Base-by-base conservation (phyloP, 768 basidiomycete species). In the Rhodotorula diobovata region DNA sequence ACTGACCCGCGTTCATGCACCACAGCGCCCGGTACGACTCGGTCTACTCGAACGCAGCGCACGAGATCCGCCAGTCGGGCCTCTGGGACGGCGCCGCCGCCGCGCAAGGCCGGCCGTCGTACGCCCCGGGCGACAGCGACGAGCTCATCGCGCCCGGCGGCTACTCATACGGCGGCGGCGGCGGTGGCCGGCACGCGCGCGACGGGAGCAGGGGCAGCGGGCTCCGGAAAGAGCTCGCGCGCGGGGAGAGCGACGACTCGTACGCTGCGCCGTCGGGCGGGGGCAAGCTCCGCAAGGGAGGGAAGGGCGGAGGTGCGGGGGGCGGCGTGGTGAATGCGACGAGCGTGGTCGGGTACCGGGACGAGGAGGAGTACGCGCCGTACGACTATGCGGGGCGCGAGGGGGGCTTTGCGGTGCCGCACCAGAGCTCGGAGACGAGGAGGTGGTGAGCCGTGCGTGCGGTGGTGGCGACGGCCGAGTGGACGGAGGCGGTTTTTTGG, bases 31-130 rank as follows among this genome's bases (percentile, higher is more conserved):
- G 61, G 32, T 75, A 75, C 71, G 59, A 75, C 62, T 63, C 65
- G 21, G 74, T 75, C 54, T 69, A 70, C 63, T 72, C 70, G 25
- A 45, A 57, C 45, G 74, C 71, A 2, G 65, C 62, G 4, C 63
- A 75, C 35, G 74, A 75, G 53, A 69, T 75, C 48, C 70, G 74
- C 45, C 65, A 69, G 25, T 75, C 74, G 12, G 74, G 71, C 25
- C 45, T 70, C 7, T 75, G 67, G 67, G 73, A 75, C 64, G 64
- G 57, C 21, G 28, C 32, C 2, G 35, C 51, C 28, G 18, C 32
- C 41, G 41, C 14, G 14, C 39, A 41, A 41, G 41, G 41, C 5
- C 65, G 65, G 4, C 32, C 46, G 46, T 58, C 70, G 21, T 53
- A 59, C 23, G 30, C 46, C 6, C 37, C 48, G 6, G 41, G 41